Conservation (phyloP, 371 early-diverging fungal genomes). For the Mortierella sp. region DNA sequence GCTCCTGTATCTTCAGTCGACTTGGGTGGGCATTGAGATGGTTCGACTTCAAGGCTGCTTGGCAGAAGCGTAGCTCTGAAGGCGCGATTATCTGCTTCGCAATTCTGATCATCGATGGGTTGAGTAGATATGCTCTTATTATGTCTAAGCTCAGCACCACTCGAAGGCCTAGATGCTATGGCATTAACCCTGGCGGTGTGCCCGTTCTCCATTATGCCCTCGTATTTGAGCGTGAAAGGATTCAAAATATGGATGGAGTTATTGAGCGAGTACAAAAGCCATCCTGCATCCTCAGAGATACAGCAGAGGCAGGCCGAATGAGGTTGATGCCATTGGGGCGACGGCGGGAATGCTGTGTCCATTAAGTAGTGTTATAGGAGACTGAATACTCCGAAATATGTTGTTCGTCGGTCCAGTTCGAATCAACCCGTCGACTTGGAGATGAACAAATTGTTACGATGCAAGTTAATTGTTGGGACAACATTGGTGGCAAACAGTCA, state of each 20-base stretch:
- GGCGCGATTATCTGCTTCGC: background rate
- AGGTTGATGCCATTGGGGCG: constrained; percentile 52
- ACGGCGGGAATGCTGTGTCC: constrained; percentile 43
- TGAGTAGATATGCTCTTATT: background rate
- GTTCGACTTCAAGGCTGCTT: background rate
- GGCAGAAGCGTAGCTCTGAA: background rate
- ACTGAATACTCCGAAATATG: background rate
- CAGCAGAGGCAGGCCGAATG: constrained; percentile 43
- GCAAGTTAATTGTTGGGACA: too few species aligned
- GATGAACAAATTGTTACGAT: background rate
- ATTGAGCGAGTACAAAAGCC: constrained; percentile 51
- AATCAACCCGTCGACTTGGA: background rate
- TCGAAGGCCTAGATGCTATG: constrained; percentile 20
- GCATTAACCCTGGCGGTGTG: constrained; percentile 33
- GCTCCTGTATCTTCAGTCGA: background rate
- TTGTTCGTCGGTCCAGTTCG: background rate
- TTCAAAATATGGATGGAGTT: constrained; percentile 47
- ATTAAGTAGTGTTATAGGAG: background rate
- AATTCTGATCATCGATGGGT: background rate
- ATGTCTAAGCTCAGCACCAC: background rate
- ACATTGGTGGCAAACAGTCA: background rate
- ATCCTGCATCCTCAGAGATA: constrained; percentile 26
- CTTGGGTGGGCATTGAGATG: background rate
- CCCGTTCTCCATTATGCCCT: constrained; percentile 12
- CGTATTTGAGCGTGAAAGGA: constrained; percentile 45